A percentile compares a stretch with the other conserved stretches of the same genome.
Evolutionary conservation across 2,329 filamentous ascomycete genomes (phyloP).

Genomic region (Sporothrix globosa): DNA sequence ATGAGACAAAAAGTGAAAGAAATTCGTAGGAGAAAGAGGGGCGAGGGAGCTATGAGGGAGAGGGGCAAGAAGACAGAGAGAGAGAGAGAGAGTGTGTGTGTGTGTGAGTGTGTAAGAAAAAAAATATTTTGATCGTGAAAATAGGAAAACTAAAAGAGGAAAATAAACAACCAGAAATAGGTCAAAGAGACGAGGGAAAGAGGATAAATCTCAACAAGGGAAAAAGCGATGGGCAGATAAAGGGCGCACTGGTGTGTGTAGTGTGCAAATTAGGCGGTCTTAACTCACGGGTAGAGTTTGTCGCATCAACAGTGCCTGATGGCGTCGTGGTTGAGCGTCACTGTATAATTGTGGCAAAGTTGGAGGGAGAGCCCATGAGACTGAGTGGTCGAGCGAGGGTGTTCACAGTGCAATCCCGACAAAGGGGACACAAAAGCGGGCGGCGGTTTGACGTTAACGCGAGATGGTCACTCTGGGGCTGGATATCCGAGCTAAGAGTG

Average conservation of each 20-base stretch:
- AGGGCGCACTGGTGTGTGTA: constrained; percentile 2
- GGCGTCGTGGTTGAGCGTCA: constrained; percentile 23
- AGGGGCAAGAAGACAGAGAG: background rate
- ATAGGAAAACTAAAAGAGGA: background rate
- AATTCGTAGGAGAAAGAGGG: background rate
- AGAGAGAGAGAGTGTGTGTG: background rate
- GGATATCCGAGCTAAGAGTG: constrained; percentile 26
- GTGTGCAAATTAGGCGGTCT: constrained; percentile 21
- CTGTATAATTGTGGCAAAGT: constrained; percentile 4
- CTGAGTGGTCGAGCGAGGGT: constrained; percentile 3
- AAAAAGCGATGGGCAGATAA: constrained; percentile 16
- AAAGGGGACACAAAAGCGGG: constrained; percentile 16
- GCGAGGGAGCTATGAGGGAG: background rate
- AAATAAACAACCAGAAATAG: constrained; percentile 12
- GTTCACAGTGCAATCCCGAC: constrained; percentile 18
- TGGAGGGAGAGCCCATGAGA: constrained; percentile 24
- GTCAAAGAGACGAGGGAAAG: constrained; percentile 5
- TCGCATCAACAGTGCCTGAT: constrained; percentile 22
- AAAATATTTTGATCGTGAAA: background rate
- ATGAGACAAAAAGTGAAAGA: background rate
- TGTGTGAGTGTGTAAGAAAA: background rate
- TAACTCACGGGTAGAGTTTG: constrained; percentile 22
- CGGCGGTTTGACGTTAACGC: constrained; percentile 8
- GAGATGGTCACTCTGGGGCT: constrained; percentile 15
- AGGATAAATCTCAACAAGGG: background rate